Evolutionary conservation across 768 basidiomycete genomes (phyloP), one percentile per base, ranked within the genome.

Genomic region (Mycena metata): DNA sequence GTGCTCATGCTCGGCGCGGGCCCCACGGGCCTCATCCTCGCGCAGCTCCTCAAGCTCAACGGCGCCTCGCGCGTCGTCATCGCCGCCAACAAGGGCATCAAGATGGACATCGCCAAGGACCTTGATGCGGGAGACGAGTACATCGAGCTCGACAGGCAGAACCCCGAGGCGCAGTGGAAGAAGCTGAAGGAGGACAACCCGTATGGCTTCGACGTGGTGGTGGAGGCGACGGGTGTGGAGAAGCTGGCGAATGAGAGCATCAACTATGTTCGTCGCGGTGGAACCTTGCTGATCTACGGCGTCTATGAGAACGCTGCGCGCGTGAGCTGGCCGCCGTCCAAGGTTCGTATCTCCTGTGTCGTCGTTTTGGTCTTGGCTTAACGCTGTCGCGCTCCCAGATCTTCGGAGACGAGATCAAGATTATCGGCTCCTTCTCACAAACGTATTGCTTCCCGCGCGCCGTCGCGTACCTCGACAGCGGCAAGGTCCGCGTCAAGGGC

Each of bases 371-470:
- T 3, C 9, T 12, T 16, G 4, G 16, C 41, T 57, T 68, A 24
- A n/a, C n/a, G 30, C 39, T 26, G 17, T 52, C 64, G 0, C 15
- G 55, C 59, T 35, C 49, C 3, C 60, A 90, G 89, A 95, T 95
- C 70, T 93, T 95, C 71, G 92, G 93, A 19, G 84, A 85, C 66
- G 83, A 85, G 72, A 85, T 85, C 65, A 84, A 73, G 92, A 95
- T 96, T 74, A 93, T 96, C 69, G 94, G 95, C 24, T 96, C 94
- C 1, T 96, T 96, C 84, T 92, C 95, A 19, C 95, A 96, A 73
- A 91, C 91, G 1, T 90, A 84, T 81, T 96, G 95, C 80, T 96
- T 97, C 90, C 94, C 95, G 45, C 91, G 95, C n/a, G 94, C 95
- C 3, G 89, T 97, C 43, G 92, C 90, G 13, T 96, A 96, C 79